Conservation (phyloP, 495 filamentous ascomycete genomes). For the Daldinia concentrica region DNA sequence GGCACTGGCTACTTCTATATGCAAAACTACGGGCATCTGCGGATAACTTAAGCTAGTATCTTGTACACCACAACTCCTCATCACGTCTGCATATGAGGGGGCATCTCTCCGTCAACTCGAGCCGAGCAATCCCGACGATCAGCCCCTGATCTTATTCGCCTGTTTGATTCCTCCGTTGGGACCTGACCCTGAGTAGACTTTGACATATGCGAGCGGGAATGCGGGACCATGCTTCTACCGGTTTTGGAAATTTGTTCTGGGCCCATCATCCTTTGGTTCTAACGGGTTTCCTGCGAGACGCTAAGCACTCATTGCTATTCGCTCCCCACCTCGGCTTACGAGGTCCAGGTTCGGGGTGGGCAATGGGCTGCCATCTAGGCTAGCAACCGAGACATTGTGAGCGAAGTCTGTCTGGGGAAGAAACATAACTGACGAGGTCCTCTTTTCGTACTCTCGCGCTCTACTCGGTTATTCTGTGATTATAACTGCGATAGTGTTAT, state of each 20-base stretch:
- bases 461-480: slow-evolving; percentile 3
- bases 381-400: slow-evolving; percentile 27
- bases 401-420: slow-evolving; percentile 25
- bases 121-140: slow-evolving; percentile 4
- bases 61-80: slow-evolving; percentile 2
- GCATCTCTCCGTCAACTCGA: slow-evolving; percentile 1
- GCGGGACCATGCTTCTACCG: slow-evolving; percentile 27
- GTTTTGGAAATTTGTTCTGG: background rate
- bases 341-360: slow-evolving; percentile 16
- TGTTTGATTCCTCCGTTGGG: slow-evolving; percentile 27
- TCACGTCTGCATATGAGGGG: background rate
- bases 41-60: slow-evolving; percentile 6
- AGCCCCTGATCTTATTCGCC: slow-evolving; percentile 6
- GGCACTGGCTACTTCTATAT: slow-evolving; percentile 9
- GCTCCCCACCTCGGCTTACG: slow-evolving; percentile 9
- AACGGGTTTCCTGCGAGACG: slow-evolving; percentile 2
- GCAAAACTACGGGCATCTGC: slow-evolving; percentile 16
- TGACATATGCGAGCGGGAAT: slow-evolving; percentile 27
- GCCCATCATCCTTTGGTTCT: slow-evolving; percentile 14
- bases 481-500: background rate
- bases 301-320: slow-evolving; percentile 5
- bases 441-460: background rate
- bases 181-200: slow-evolving; percentile 10
- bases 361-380: background rate
- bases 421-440: slow-evolving; percentile 1